Evolutionary conservation across 306 rosid genomes (phyloP).

Genomic region (Prunus kanzakura): DNA sequence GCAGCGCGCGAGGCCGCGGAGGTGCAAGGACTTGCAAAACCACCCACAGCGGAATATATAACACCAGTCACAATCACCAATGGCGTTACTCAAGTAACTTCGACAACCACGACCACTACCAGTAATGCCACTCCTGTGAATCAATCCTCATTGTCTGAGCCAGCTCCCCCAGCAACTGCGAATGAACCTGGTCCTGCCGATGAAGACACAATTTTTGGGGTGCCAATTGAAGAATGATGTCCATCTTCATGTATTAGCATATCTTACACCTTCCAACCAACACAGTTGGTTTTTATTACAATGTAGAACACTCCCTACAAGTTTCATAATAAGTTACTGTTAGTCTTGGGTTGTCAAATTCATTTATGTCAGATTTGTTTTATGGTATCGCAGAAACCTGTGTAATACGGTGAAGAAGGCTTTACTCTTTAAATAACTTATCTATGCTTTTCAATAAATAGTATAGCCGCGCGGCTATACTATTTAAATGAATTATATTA

Average conservation of each 20-base stretch:
- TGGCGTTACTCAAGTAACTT: constrained; percentile 21
- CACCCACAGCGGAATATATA: constrained; percentile 13
- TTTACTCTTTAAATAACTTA: no score
- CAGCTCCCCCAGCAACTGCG: constrained; percentile 18
- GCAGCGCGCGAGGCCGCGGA: constrained; percentile 75
- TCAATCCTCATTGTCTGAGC: constrained; percentile 20
- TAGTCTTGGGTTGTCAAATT: not conserved
- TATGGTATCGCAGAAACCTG: not conserved
- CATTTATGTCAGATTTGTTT: not conserved
- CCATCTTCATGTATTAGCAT: not conserved
- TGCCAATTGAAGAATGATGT: constrained; percentile 23
- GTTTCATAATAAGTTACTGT: not conserved
- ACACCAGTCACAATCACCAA: constrained; percentile 10
- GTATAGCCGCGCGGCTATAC: no score
- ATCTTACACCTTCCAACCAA: not conserved
- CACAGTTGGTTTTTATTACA: not conserved
- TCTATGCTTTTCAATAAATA: no score
- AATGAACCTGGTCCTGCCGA: not conserved
- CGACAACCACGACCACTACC: constrained; percentile 20
- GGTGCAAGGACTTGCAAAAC: constrained; percentile 42
- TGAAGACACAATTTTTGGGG: constrained; percentile 15
- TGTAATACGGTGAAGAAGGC: not conserved
- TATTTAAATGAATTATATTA: no score
- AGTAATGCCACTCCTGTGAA: constrained; percentile 7
- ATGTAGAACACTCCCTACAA: not conserved